These are phyloP conservation scores for Spatholobus suberectus DNA, from an alignment of 306 rosid genomes.

Conservation along the genomic window DNA sequence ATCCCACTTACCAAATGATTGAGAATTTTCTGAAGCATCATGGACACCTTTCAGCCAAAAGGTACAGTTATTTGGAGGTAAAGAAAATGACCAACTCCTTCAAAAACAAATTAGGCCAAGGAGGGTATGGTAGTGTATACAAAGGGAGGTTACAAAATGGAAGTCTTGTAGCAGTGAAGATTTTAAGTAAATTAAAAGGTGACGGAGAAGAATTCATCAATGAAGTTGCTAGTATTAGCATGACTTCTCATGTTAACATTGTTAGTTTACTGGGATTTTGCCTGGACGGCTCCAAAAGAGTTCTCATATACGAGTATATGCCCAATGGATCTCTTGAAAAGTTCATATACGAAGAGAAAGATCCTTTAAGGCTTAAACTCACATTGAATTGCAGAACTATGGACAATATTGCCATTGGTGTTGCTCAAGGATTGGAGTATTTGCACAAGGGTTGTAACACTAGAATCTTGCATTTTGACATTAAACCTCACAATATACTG, in stretches of 20 bases:
- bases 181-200: slow-evolving; percentile 29
- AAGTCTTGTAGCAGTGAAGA: slow-evolving; percentile 41
- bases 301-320: slow-evolving; percentile 44
- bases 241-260: slow-evolving; percentile 46
- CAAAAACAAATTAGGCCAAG: slow-evolving; percentile 42
- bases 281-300: slow-evolving; percentile 30
- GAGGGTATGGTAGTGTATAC: slow-evolving; percentile 50
- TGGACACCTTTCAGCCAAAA: slow-evolving; percentile 39
- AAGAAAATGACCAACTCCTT: slow-evolving; percentile 48
- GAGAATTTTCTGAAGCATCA: slow-evolving; percentile 36
- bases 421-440: slow-evolving; percentile 20
- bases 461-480: slow-evolving; percentile 48
- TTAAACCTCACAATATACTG: slow-evolving; percentile 43
- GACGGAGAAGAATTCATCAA: slow-evolving; percentile 44
- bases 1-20: slow-evolving; percentile 11
- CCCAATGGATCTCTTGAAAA: slow-evolving; percentile 20
- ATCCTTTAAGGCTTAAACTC: background rate
- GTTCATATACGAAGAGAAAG: slow-evolving; percentile 9
- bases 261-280: slow-evolving; percentile 42
- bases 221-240: slow-evolving; percentile 36
- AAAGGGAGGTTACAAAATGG: slow-evolving; percentile 40
- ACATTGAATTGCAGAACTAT: slow-evolving; percentile 28
- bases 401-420: slow-evolving; percentile 11
- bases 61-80: slow-evolving; percentile 38
- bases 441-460: slow-evolving; percentile 36